Conservation (phyloP, 2,329 filamentous ascomycete genomes). For the Tothia fuscella region DNA sequence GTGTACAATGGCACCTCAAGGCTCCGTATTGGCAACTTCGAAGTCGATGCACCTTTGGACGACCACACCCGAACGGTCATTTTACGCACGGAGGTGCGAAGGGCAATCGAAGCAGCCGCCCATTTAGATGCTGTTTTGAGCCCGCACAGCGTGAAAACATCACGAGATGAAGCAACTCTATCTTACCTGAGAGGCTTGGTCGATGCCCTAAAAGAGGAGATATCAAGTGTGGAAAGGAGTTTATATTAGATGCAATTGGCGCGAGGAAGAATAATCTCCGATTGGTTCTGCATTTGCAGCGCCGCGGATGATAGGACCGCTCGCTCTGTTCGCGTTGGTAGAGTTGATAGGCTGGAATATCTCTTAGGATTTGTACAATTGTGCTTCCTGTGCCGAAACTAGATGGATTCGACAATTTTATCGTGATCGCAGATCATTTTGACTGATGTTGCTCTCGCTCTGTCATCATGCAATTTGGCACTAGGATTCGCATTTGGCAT, state of each 20-base stretch:
- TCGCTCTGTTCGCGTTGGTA: too few species aligned
- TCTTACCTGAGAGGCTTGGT: conserved; percentile 8
- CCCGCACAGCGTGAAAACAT: conserved; percentile 4
- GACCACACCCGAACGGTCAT: conserved; percentile 8
- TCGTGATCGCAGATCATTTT: too few species aligned
- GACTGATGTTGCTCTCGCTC: too few species aligned
- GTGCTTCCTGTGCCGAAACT: too few species aligned
- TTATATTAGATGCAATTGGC: neutral
- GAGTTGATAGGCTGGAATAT: too few species aligned
- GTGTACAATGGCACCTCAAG: neutral
- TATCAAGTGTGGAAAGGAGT: conserved; percentile 5
- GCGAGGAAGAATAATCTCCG: neutral
- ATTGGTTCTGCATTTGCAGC: too few species aligned
- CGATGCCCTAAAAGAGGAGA: conserved; percentile 5
- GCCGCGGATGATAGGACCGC: too few species aligned
- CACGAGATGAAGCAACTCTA: conserved; percentile 7
- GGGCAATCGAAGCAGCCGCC: conserved; percentile 4
- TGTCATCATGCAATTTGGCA: too few species aligned
- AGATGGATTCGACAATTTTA: too few species aligned
- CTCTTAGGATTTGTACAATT: too few species aligned
- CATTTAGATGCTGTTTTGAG: conserved; percentile 4
- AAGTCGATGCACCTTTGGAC: conserved; percentile 8
- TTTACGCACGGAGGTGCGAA: conserved; percentile 4
- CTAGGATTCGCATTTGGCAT: too few species aligned
- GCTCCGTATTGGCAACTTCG: conserved; percentile 9